These are phyloP conservation scores for Mycena epipterygia DNA, from an alignment of 768 basidiomycete species.

Conservation along the genomic window DNA sequence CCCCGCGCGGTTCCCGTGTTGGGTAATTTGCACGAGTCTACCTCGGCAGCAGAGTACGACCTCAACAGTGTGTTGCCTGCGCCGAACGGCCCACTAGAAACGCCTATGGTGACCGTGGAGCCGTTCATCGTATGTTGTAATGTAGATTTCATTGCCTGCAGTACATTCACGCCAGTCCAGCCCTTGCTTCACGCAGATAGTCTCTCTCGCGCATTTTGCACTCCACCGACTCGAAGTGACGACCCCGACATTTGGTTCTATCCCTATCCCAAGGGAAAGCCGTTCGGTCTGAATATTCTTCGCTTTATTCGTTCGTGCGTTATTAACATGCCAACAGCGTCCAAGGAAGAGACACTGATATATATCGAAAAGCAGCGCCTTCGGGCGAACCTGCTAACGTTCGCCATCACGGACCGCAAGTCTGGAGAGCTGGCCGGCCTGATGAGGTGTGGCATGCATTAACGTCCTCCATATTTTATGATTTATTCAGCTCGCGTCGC, in stretches of 20 bases:
- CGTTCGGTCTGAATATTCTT: constrained; percentile 24
- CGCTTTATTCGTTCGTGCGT: background rate
- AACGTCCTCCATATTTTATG: background rate
- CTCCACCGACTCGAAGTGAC: background rate
- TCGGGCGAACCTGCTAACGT: constrained; percentile 37
- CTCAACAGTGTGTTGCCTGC: constrained; percentile 35
- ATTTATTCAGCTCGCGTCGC: background rate
- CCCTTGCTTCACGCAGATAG: constrained; percentile 33
- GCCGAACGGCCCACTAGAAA: constrained; percentile 27
- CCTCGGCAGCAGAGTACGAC: constrained; percentile 36
- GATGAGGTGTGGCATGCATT: constrained; percentile 28
- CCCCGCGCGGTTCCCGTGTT: constrained; percentile 11
- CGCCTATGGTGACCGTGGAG: constrained; percentile 30
- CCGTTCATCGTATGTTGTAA: constrained; percentile 33
- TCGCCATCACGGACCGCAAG: constrained; percentile 35
- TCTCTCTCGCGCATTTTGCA: constrained; percentile 34
- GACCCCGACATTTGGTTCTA: constrained; percentile 36
- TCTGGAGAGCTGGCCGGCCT: constrained; percentile 34
- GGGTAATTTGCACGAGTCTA: constrained; percentile 33
- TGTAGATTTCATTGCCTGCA: background rate
- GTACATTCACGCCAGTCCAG: constrained; percentile 5
- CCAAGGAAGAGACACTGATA: constrained; percentile 36
- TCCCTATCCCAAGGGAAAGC: constrained; percentile 38
- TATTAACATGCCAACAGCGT: constrained; percentile 17
- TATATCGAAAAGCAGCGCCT: constrained; percentile 41